These are phyloP conservation scores for Ogataea methylovora DNA, from an alignment of 805 yeast genomes.

Conservation along the genomic window DNA sequence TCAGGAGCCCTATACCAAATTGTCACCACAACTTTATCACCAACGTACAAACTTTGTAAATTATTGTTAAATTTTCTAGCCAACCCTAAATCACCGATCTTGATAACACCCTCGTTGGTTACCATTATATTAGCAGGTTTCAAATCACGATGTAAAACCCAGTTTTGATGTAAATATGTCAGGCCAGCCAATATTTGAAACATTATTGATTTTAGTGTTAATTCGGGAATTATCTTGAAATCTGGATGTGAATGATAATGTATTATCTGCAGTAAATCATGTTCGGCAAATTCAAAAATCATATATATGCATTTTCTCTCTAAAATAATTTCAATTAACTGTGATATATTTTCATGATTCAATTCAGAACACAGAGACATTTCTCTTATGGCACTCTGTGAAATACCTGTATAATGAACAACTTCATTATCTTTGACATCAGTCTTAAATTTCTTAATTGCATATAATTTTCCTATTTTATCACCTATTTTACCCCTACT, in stretches of 20 bases:
- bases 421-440: constrained; percentile 85
- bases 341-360: constrained; percentile 70
- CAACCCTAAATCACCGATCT: constrained; percentile 91
- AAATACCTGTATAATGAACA: constrained; percentile 85
- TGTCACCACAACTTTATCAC: constrained; percentile 94
- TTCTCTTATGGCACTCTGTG: constrained; percentile 93
- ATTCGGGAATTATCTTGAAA: constrained; percentile 65
- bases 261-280: constrained; percentile 87
- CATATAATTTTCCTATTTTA: constrained; percentile 39
- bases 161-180: constrained; percentile 84
- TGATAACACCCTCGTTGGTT: constrained; percentile 79
- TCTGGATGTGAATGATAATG: constrained; percentile 94
- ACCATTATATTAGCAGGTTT: constrained; percentile 99
- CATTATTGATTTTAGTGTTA: constrained; percentile 73
- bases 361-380: constrained; percentile 92
- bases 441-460: constrained; percentile 92
- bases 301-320: constrained; percentile 88
- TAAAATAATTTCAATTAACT: constrained; percentile 71
- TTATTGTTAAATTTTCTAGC: constrained; percentile 86
- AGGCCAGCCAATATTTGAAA: constrained; percentile 95
- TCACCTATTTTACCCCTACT: constrained; percentile 44
- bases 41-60: constrained; percentile 77
- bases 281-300: constrained; percentile 95
- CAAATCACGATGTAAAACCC: constrained; percentile 93
- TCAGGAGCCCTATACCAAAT: constrained; percentile 98